Percentiles rank a stretch among this genome's conserved stretches.
These are phyloP conservation scores for Fragaria ananassa DNA, from an alignment of 306 rosid genomes.

Conservation along the genomic window DNA sequence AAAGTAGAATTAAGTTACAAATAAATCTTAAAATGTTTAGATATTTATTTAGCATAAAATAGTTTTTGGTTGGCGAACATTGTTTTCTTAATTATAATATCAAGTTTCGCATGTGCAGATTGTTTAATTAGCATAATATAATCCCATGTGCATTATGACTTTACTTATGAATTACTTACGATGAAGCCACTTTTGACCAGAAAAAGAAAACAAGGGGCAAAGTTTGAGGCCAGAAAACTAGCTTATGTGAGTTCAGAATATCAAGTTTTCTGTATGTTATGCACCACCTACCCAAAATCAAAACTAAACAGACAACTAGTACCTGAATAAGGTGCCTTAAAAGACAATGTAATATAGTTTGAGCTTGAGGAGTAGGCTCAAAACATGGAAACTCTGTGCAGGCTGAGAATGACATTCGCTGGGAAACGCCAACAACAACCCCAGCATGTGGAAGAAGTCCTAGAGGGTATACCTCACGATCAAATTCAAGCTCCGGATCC, in stretches of 20 bases:
- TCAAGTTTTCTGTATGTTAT: not conserved
- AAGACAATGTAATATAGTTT: constrained; percentile 92
- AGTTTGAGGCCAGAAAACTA: not conserved
- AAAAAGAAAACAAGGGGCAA: not conserved
- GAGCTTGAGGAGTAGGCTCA: constrained; percentile 99
- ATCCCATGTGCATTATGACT: not conserved
- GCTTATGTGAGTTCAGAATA: not conserved
- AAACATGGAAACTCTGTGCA: constrained; percentile 97
- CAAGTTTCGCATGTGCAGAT: not conserved
- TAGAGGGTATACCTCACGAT: constrained; percentile 93
- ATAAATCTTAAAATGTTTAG: not conserved
- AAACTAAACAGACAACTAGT: constrained; percentile 18
- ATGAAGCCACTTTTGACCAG: not conserved
- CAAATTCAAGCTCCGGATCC: constrained; percentile 99
- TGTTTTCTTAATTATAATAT: not conserved
- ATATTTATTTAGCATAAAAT: not conserved
- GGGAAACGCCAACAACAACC: constrained; percentile 90
- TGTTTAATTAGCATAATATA: not conserved
- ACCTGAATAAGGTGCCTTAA: constrained; percentile 98
- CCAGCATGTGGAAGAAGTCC: constrained; percentile 99
- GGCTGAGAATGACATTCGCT: constrained; percentile 91
- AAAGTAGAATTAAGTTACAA: not conserved
- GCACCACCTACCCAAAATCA: not conserved
- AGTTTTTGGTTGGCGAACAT: not conserved
- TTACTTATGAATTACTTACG: not conserved